Base-by-base conservation (phyloP, 2,329 filamentous ascomycete species). In the Botrytis pseudocinerea region DNA sequence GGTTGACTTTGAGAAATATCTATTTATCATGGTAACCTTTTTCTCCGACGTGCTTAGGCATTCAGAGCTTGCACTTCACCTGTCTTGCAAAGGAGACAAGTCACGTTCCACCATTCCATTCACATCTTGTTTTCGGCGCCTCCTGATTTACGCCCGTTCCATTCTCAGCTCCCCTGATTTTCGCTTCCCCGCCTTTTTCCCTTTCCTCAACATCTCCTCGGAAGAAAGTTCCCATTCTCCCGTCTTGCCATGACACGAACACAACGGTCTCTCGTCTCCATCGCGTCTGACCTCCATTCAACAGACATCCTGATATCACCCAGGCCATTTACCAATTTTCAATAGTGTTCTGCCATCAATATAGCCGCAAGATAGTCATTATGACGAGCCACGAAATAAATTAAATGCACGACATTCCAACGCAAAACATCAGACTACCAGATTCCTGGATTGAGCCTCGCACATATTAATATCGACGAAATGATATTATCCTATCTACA, bases 361-460 rank as follows among this genome's bases (percentile, higher is more conserved):
- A 57, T 57, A 68, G 48, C 65, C 48, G 65, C 48, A 20, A 66
- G 64, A 57, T 57, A 42, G 48, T 68, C 48, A 68, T 57, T 42
- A 57, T 32, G 65, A 57, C 9, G 25, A 40, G 35, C 65, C n/a
- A 28, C n/a, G 14, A 57, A 57, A 57, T 68, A 68, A 22, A 68
- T 68, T 68, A 68, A 57, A 42, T 68, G 65, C 65, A 68, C 65
- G 65, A 42, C 65, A 68, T 68, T 25, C 65, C 10, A 32, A 51
- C 65, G 65, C 65, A 68, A 28, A 54, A 51, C 28, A 42, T 68
- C 65, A 54, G 16, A 57, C 35, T 68, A 40, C 65, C 48, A 57
- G 65, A 68, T 57, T 68, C 65, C 65, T n/a, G 65, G 65, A 68
- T 68, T 68, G 65, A 68, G 65, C 65, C 28, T 28, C 35, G 10